Evolutionary conservation across 768 basidiomycete species (phyloP).

Genomic region (Phylloporus rhodoxanthus): DNA sequence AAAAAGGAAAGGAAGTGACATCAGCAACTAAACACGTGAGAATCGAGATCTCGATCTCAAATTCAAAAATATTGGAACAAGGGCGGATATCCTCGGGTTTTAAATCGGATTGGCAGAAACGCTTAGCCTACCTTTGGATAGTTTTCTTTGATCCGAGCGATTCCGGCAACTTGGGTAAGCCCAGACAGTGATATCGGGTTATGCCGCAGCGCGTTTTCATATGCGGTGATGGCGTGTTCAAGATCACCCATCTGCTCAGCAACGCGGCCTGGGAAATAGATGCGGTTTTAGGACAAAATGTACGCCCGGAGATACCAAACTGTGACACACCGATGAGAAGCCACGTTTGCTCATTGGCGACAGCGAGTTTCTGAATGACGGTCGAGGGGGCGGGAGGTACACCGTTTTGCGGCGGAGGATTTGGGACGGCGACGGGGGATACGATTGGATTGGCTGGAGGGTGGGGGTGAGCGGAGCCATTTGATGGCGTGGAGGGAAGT

Average conservation of each 20-base stretch:
- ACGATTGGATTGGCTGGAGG: slow-evolving; percentile 35
- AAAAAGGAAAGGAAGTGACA: slow-evolving; percentile 27
- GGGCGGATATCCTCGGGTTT: slow-evolving; percentile 31
- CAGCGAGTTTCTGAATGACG: slow-evolving; percentile 71
- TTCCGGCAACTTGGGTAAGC: slow-evolving; percentile 90
- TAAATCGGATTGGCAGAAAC: slow-evolving; percentile 28
- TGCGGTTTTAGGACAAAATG: slow-evolving; percentile 14
- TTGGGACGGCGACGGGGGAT: slow-evolving; percentile 44
- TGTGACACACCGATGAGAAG: slow-evolving; percentile 68
- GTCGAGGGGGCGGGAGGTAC: slow-evolving; percentile 24
- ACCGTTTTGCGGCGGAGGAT: slow-evolving; percentile 24
- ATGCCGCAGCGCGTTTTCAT: slow-evolving; percentile 93
- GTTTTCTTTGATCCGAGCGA: slow-evolving; percentile 96
- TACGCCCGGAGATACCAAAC: background rate
- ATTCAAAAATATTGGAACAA: slow-evolving; percentile 9
- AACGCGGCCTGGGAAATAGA: slow-evolving; percentile 65
- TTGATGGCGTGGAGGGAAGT: slow-evolving; percentile 44
- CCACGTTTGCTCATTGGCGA: slow-evolving; percentile 94
- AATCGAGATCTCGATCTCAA: slow-evolving; percentile 26
- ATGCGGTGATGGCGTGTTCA: slow-evolving; percentile 87
- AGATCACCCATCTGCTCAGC: slow-evolving; percentile 94
- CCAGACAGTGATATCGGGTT: slow-evolving; percentile 88
- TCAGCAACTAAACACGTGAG: slow-evolving; percentile 28
- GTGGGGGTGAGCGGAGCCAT: slow-evolving; percentile 37
- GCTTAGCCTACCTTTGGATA: slow-evolving; percentile 73